Base-by-base conservation (phyloP, 2,329 filamentous ascomycete genomes). In the Diplodia intermedia region DNA sequence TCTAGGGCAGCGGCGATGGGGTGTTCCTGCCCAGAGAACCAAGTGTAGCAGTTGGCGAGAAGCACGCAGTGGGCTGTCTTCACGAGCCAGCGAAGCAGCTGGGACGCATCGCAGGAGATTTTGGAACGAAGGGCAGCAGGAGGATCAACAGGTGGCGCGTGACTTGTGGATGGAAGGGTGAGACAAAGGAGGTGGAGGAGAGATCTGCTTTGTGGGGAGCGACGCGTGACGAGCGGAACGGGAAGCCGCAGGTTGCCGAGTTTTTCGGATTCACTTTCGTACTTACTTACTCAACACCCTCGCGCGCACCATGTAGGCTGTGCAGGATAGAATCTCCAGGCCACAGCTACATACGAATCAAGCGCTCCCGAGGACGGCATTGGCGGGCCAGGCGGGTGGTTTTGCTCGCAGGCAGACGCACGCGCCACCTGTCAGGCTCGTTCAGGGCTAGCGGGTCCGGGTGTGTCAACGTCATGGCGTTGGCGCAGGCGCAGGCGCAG, bases 381-480 rank as follows among this genome's bases (percentile, higher is more conserved):
- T 18, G 7, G 52, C 52, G 20, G 20, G 33, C 9, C 20, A 26
- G 33, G 20, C 29, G 33, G 43, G 18, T 4, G 29, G 9, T 12
- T 23, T 26, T 36, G 23, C 11, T 9, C 11, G 4, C 26, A n/a
- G 14, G 2, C 29, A n/a, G 18, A 14, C n/a, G 60, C 60, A 63
- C 60, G 60, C 36, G 60, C 60, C 60, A 15, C 29, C n/a, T 5
- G 31, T 12, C 60, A n/a, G 60, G 29, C 47, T 53, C 31, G 26
- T 63, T 31, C 50, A 29, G 60, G 60, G 11, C 60, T 63, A 63
- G 60, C 60, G 43, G 11, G 23, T 4, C n/a, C 11, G 43, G 11
- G 47, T 38, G 47, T 52, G 26, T 63, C 60, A 52, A 63, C 60
- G 60, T 63, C 60, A 63, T 63, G 60, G 60, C 43, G 40, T 14